Evolutionary conservation across 148 eudicot species (phyloP).

Genomic region (Cornus controversa): DNA sequence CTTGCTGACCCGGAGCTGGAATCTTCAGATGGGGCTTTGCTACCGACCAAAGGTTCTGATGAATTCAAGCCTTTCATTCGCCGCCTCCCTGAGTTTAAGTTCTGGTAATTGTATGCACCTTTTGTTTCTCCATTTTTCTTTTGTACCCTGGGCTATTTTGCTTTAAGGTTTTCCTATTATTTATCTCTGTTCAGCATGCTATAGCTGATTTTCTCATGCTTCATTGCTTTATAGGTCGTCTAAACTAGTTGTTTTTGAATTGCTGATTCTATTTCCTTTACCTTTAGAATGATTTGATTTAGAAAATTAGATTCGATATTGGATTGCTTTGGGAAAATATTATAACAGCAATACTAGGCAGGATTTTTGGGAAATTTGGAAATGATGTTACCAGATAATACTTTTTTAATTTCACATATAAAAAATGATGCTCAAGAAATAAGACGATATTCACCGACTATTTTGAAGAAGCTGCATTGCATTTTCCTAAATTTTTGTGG

Average conservation of each 20-base stretch:
- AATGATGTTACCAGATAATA: no score
- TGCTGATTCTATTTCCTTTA: not conserved
- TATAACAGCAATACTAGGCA: no score
- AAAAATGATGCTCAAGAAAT: no score
- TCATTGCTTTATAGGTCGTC: no score
- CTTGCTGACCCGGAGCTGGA: constrained; percentile 85
- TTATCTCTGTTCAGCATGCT: no score
- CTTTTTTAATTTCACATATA: no score
- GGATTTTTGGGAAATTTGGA: no score
- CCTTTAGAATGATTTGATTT: not conserved
- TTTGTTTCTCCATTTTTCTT: not conserved
- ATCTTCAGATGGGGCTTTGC: constrained; percentile 58
- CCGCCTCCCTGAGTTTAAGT: constrained; percentile 82
- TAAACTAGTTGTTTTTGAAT: no score
- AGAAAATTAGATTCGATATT: not conserved
- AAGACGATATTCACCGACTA: no score
- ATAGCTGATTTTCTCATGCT: no score
- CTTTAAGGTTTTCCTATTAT: not conserved
- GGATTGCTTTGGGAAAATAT: not conserved
- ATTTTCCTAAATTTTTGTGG: no score
- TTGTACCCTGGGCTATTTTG: not conserved
- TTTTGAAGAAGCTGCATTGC: no score
- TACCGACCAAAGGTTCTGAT: constrained; percentile 86
- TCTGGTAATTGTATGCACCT: constrained; percentile 47
- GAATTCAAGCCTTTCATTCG: constrained; percentile 92